Evolutionary conservation across 2,329 filamentous ascomycete genomes (phyloP), one percentile per base, ranked within the genome.

Genomic region (Beauveria australis): DNA sequence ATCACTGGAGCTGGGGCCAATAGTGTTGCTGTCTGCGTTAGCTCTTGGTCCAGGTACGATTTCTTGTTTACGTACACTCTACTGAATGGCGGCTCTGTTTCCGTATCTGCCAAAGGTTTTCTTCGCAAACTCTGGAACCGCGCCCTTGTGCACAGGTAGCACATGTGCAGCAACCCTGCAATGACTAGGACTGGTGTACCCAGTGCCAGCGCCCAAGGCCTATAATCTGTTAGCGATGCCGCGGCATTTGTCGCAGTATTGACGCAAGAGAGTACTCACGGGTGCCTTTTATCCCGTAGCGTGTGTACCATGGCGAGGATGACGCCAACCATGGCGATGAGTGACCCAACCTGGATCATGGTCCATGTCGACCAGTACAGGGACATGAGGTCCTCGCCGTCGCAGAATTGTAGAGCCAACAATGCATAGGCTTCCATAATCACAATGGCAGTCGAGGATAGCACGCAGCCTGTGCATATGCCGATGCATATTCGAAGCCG

Each of bases 321-420:
- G 63, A 85, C 80, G 30, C 83, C 83, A 14, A 79, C 68, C 66
- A 85, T 83, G 61, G 83, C 83, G 41, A 85, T 83, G 62, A 83
- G 72, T 1, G 80, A 80, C 6, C 82, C 83, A 2, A 85, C 72
- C 65, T 85, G 82, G 5, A 84, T 73, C 76, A 83, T 81, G 24
- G 81, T 82, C 81, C 82, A 85, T 2, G 82, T 83, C 0, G 82
- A 79, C 82, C 82, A 85, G 69, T 84, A 85, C 0, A 85, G 71
- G 1, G 78, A 77, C 72, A 84, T 84, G 60, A 85, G 75, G 64
- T 84, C 79, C 65, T 86, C 83, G 10, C 81, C 82, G 43, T 83
- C 80, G 64, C 83, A 86, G 64, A 83, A 86, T 64, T 85, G 80
- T 5, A 84, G 69, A 0, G 79, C 79, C 60, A 83, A 66, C 19